These are phyloP conservation scores for Cladobotryum protrusum DNA, from an alignment of 2,329 filamentous ascomycete species.

Conservation along the genomic window DNA sequence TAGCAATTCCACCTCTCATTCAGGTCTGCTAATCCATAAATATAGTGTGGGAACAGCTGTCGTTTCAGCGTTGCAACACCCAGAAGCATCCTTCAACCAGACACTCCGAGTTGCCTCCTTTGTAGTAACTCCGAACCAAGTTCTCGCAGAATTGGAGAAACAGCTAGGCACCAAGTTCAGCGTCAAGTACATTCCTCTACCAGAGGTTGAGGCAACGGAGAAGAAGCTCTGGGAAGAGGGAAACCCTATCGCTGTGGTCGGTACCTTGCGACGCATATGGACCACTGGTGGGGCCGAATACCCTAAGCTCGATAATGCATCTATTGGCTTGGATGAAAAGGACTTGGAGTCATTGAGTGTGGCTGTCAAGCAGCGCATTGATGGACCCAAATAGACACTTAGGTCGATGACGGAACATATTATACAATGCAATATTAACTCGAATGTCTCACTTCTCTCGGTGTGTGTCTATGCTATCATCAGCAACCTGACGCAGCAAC, in stretches of 20 bases:
- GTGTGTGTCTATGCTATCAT: too few species aligned
- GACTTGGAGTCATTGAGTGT: constrained; percentile 38
- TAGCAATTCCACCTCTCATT: too few species aligned
- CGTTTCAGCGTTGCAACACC: constrained; percentile 54
- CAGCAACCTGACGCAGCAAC: too few species aligned
- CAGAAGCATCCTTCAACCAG: constrained; percentile 45
- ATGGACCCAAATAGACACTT: not conserved
- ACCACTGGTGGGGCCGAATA: constrained; percentile 66
- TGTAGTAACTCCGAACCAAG: constrained; percentile 55
- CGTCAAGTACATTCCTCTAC: constrained; percentile 40
- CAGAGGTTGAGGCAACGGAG: constrained; percentile 51
- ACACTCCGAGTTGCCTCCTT: constrained; percentile 66
- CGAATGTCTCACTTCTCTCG: too few species aligned
- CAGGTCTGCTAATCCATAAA: not conserved
- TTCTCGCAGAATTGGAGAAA: constrained; percentile 61
- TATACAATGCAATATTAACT: too few species aligned
- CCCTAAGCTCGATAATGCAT: constrained; percentile 58
- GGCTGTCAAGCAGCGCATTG: not conserved
- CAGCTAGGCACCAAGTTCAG: constrained; percentile 48
- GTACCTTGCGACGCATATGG: constrained; percentile 66
- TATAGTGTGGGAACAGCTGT: constrained; percentile 60
- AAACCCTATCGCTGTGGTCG: constrained; percentile 44
- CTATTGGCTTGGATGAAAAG: constrained; percentile 44
- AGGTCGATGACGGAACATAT: not conserved
- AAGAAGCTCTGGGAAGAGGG: constrained; percentile 50